phyloP scores from a whole-genome alignment of 2,329 filamentous ascomycete genomes.

The Pestalotiopsis sp. region DNA sequence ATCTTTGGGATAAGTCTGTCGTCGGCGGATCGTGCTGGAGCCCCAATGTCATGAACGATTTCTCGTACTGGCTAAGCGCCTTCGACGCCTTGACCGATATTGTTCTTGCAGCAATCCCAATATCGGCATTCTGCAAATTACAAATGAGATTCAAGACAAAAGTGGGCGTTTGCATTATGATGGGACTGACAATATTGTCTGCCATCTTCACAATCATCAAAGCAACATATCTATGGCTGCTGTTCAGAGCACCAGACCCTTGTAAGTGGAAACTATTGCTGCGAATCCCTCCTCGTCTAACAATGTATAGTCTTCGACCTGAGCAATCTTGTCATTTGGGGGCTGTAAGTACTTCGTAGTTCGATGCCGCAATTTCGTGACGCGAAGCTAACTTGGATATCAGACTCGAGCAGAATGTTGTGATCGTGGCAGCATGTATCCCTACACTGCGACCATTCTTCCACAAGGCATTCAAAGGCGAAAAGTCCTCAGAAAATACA shows the following conservation, averaged over 20 bases:
- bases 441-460: constrained; percentile 30
- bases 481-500: neutral
- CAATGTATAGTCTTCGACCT: constrained; percentile 19
- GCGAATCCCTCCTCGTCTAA: neutral
- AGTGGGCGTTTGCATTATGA: constrained; percentile 28
- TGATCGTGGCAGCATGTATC: constrained; percentile 31
- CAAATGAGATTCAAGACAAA: constrained; percentile 28
- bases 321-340: constrained; percentile 21
- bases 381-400: neutral
- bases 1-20: constrained; percentile 24
- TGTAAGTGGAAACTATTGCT: constrained; percentile 18
- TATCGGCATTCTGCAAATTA: constrained; percentile 28
- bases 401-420: constrained; percentile 31
- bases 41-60: constrained; percentile 25
- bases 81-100: constrained; percentile 31
- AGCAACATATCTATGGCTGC: constrained; percentile 28
- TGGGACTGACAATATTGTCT: constrained; percentile 29
- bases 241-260: constrained; percentile 26
- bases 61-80: constrained; percentile 28
- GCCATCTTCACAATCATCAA: constrained; percentile 31
- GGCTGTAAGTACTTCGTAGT: constrained; percentile 7
- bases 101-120: constrained; percentile 27
- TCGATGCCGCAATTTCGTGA: neutral
- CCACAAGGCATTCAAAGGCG: neutral
- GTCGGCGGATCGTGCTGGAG: constrained; percentile 25